Evolutionary conservation across 768 basidiomycete genomes (phyloP), one percentile per base, ranked within the genome.

Genomic region (Termitomyces bulborhizus): DNA sequence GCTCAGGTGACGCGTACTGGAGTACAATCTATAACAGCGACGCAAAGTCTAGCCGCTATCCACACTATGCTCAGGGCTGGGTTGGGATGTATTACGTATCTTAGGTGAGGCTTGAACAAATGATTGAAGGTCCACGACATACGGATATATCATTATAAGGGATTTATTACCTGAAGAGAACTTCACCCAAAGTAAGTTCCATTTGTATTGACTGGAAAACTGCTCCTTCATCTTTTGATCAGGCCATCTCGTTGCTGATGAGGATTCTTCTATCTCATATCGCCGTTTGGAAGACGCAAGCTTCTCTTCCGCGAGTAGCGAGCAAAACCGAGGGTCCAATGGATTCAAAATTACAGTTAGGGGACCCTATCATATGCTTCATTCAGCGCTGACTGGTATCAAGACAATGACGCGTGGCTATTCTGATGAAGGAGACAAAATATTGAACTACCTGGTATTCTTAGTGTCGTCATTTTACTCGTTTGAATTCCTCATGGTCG

Each of bases 131-230:
- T 48, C 48, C 46, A 24, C 2, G 4, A 4, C n/a, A 18, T 24
- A 2, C 46, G 43, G 6, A 51, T 13, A 3, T 12, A 27, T 21
- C 21, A 21, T 32, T 44, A 34, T 1, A 48, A 91, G 89, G 64
- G 85, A 88, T 62, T 67, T 92, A 8, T 76, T 92, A 8, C 90
- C 90, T 6, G 82, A 83, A 41, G 90, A 91, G 52, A 91, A 91
- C 64, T 92, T 91, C 63, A 76, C 78, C 11, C 79, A 83, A 66
- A 83, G 88, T 86, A 57, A 50, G 69, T 56, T 24, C 24, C 11
- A 15, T 34, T 41, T 9, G 13, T 16, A 18, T 40, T 27, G 15
- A 46, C 39, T 37, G 12, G 26, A 40, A 26, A 24, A 49, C 11
- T 6, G n/a, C 6, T 29, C 29, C 29, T 27, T 59, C 8, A 51